Evolutionary conservation across 148 eudicot species (phyloP).

Genomic region (Talinum fruticosum): DNA sequence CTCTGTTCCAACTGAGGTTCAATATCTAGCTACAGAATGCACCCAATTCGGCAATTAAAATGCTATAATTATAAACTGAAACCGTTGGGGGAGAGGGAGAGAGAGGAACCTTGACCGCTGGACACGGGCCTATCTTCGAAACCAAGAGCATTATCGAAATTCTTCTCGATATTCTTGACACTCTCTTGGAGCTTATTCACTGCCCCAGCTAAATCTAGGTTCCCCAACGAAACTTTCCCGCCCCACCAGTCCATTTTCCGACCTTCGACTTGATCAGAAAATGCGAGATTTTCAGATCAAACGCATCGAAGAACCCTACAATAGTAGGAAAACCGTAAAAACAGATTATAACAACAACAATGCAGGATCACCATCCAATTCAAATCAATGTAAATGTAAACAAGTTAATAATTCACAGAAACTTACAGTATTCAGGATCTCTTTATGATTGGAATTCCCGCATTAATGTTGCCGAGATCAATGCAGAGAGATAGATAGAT

Average conservation of each 20-base stretch:
- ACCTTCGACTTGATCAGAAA: not conserved
- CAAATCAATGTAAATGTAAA: not conserved
- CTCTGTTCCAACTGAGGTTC: too few relatives aligned
- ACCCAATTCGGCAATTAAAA: too few relatives aligned
- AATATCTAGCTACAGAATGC: too few relatives aligned
- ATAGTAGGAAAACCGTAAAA: not conserved
- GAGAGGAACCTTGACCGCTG: conserved; percentile 53
- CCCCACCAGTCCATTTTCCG: conserved; percentile 81
- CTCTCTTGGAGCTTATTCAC: conserved; percentile 89
- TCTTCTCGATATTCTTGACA: conserved; percentile 85
- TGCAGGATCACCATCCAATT: not conserved
- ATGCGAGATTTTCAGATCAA: conserved; percentile 18
- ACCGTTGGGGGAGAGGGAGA: too few relatives aligned
- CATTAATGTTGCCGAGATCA: not conserved
- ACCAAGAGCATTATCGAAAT: conserved; percentile 89
- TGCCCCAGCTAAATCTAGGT: conserved; percentile 84
- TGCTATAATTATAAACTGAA: too few relatives aligned
- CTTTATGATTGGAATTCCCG: not conserved
- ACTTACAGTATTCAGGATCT: not conserved
- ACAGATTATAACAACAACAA: not conserved
- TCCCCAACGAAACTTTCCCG: conserved; percentile 71
- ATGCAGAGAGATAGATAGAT: not conserved
- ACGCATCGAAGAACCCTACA: conserved; percentile 27
- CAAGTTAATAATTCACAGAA: conserved; percentile 6
- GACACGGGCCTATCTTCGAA: conserved; percentile 57